These are phyloP conservation scores for Paspalum vaginatum DNA, from an alignment of 176 grass and related monocot species.

Conservation along the genomic window DNA sequence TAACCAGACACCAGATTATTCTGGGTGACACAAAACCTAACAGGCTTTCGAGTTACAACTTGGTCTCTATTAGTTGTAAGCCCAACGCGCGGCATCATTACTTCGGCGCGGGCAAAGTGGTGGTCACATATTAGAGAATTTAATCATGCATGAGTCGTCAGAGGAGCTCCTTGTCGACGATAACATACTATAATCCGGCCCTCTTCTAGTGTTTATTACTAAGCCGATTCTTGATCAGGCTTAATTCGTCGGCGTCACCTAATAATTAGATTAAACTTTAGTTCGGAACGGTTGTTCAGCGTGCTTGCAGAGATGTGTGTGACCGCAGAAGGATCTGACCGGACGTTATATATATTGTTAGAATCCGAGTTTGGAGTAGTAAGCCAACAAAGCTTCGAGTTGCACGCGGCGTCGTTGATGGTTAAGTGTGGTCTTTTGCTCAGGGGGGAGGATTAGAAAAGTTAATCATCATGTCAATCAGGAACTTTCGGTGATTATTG, in stretches of 20 bases:
- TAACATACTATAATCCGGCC: constrained; percentile 20
- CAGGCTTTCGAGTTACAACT: constrained; percentile 33
- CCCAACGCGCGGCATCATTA: neutral
- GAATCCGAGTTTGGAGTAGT: constrained; percentile 1
- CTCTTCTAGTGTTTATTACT: neutral
- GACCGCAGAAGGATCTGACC: neutral
- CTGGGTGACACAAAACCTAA: constrained; percentile 12
- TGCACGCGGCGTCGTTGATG: neutral
- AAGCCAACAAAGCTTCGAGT: constrained; percentile 30
- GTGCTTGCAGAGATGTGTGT: neutral
- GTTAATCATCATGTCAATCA: neutral
- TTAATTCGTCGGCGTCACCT: neutral
- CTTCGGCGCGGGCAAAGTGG: neutral
- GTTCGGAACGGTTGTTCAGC: neutral
- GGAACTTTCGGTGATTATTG: neutral
- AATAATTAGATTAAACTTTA: neutral
- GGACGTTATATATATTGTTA: neutral
- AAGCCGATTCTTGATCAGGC: neutral
- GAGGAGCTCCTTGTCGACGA: neutral
- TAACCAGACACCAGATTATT: constrained; percentile 31
- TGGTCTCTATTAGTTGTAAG: constrained; percentile 7
- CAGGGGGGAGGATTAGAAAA: neutral
- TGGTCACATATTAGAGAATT: neutral
- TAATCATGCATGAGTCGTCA: constrained; percentile 8
- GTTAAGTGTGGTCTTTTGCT: neutral